A percentile compares a stretch with the other conserved stretches of the same genome.
phyloP scores from a whole-genome alignment of 139 green algal species.

The Spirogloea muscicola region DNA sequence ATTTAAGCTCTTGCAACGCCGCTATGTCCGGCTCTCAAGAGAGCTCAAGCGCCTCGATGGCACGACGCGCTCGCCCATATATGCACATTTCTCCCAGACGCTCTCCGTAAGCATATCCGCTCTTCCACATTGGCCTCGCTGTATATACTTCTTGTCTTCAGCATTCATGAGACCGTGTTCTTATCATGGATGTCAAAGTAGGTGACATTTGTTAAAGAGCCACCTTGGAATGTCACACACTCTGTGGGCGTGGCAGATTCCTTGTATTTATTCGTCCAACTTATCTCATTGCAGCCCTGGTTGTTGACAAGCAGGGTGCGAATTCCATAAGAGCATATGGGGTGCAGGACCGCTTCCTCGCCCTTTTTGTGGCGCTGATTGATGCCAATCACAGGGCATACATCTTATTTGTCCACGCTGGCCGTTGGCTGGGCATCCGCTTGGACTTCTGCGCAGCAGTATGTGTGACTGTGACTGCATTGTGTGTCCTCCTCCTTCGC shows the following conservation, averaged over 20 bases:
- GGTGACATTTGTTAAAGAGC: too few relatives aligned
- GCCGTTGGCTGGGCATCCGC: slow-evolving; percentile 86
- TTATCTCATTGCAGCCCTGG: background rate
- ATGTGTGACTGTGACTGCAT: slow-evolving; percentile 46
- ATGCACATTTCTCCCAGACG: slow-evolving; percentile 36
- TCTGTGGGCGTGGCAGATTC: too few relatives aligned
- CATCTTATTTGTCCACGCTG: slow-evolving; percentile 52
- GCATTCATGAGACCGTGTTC: too few relatives aligned
- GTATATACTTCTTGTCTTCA: too few relatives aligned
- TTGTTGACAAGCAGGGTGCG: slow-evolving; percentile 57
- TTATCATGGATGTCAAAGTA: too few relatives aligned
- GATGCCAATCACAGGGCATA: slow-evolving; percentile 49
- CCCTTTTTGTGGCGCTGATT: background rate
- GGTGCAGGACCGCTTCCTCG: slow-evolving; percentile 20
- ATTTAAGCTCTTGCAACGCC: slow-evolving; percentile 20
- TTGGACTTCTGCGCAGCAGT: slow-evolving; percentile 81
- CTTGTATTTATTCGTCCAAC: too few relatives aligned
- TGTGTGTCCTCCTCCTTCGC: slow-evolving; percentile 22
- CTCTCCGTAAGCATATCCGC: too few relatives aligned
- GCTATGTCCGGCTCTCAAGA: slow-evolving; percentile 40
- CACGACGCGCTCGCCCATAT: slow-evolving; percentile 32
- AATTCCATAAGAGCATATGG: slow-evolving; percentile 83
- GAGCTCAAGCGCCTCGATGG: slow-evolving; percentile 48
- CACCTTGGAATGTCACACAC: too few relatives aligned
- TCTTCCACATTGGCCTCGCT: too few relatives aligned